These are phyloP conservation scores for Auriculariales sp. DNA, from an alignment of 768 basidiomycete species.

Conservation along the genomic window DNA sequence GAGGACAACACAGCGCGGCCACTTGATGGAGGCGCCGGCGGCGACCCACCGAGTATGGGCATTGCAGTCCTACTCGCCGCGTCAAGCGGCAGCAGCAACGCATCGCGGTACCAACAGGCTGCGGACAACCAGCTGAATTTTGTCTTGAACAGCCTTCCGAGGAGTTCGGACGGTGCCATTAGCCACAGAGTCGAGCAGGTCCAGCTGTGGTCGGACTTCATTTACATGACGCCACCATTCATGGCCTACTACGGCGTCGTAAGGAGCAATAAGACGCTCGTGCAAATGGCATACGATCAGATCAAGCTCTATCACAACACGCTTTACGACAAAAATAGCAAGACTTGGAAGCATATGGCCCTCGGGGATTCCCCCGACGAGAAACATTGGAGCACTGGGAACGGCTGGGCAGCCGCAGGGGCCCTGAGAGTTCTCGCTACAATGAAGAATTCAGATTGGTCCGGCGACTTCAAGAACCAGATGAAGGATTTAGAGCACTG, in stretches of 20 bases:
- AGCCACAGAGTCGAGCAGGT: conserved; percentile 58
- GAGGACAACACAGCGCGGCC: conserved; percentile 38
- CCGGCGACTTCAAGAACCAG: conserved; percentile 31
- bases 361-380: conserved; percentile 43
- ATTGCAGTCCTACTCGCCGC: conserved; percentile 52
- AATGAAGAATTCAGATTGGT: conserved; percentile 46
- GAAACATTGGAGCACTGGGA: conserved; percentile 65
- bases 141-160: conserved; percentile 34
- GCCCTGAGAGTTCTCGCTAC: conserved; percentile 74
- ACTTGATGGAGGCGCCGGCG: conserved; percentile 48
- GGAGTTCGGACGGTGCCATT: conserved; percentile 62
- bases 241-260: conserved; percentile 68
- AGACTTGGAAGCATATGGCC: conserved; percentile 63
- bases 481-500: conserved; percentile 46
- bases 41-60: conserved; percentile 70
- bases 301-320: conserved; percentile 56
- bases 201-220: conserved; percentile 70
- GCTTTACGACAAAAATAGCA: conserved; percentile 33
- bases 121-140: conserved; percentile 53
- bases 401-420: conserved; percentile 81
- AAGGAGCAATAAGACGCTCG: conserved; percentile 39
- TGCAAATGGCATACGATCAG: conserved; percentile 56
- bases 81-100: conserved; percentile 24
- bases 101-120: conserved; percentile 44
- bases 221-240: conserved; percentile 81